A percentile compares a stretch with the other conserved stretches of the same genome.
phyloP scores from a whole-genome alignment of 768 basidiomycete genomes.

The Naematelia aurantialba region DNA sequence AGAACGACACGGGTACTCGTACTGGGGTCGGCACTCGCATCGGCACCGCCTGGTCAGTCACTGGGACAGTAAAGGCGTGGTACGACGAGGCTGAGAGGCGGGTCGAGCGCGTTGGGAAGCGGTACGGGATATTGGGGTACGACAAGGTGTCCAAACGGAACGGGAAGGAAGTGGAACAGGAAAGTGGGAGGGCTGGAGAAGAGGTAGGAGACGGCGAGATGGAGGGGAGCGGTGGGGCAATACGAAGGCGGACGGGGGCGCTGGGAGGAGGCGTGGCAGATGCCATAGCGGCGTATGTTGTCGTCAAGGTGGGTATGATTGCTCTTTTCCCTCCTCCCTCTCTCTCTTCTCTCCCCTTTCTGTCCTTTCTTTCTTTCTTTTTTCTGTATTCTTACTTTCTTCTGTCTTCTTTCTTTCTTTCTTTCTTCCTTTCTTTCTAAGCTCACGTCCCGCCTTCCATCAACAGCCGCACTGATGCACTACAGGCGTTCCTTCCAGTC shows the following conservation, averaged over 20 bases:
- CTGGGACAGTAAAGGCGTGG: slow-evolving; percentile 58
- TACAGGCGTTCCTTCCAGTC: slow-evolving; percentile 67
- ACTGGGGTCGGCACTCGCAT: too few relatives aligned
- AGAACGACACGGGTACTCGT: background rate
- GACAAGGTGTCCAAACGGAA: slow-evolving; percentile 32
- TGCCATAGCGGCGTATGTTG: slow-evolving; percentile 73
- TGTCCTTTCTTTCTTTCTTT: too few relatives aligned
- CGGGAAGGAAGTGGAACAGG: background rate
- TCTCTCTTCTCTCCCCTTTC: slow-evolving; percentile 6
- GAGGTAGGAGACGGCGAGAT: slow-evolving; percentile 2
- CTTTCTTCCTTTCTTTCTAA: background rate
- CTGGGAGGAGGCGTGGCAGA: slow-evolving; percentile 79
- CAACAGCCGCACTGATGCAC: slow-evolving; percentile 2
- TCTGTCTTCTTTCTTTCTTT: slow-evolving; percentile 1
- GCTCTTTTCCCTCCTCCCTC: background rate
- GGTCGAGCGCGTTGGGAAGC: slow-evolving; percentile 65
- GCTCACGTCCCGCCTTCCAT: background rate
- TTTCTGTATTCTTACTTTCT: slow-evolving; percentile 13
- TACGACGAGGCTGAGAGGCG: slow-evolving; percentile 71
- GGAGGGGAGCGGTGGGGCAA: background rate
- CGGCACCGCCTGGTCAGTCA: too few relatives aligned
- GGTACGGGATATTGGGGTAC: slow-evolving; percentile 78
- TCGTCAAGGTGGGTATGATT: slow-evolving; percentile 62
- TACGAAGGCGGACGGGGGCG: too few relatives aligned
- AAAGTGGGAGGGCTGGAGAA: background rate